phyloP scores from a whole-genome alignment of 2,329 filamentous ascomycete genomes.

The Mycosphaerella sp. region DNA sequence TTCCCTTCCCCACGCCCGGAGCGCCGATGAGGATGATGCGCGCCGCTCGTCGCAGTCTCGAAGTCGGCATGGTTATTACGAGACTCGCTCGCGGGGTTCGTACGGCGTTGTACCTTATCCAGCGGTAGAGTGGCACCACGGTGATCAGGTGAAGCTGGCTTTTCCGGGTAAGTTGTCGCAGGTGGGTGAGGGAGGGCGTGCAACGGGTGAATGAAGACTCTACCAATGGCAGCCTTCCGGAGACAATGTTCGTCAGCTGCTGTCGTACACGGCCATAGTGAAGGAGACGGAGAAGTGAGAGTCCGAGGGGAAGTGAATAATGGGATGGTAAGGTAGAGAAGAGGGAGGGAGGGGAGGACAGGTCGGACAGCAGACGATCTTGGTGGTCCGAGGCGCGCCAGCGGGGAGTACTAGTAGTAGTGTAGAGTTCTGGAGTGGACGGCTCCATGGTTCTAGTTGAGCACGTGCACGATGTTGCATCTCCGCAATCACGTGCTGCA shows the following conservation, averaged over 20 bases:
- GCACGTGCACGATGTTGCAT: too few species aligned
- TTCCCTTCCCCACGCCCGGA: constrained; percentile 92
- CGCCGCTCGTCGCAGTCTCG: constrained; percentile 58
- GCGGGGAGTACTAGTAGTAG: too few species aligned
- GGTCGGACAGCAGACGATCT: too few species aligned
- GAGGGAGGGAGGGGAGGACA: too few species aligned
- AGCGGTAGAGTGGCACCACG: not conserved
- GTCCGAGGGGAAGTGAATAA: not conserved
- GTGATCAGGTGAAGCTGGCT: not conserved
- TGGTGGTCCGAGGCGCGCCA: too few species aligned
- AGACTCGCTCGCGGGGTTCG: not conserved
- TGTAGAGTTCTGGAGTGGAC: too few species aligned
- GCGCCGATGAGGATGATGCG: constrained; percentile 92
- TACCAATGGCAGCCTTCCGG: constrained; percentile 2
- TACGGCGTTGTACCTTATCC: not conserved
- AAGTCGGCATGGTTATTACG: constrained; percentile 20
- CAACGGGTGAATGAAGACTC: constrained; percentile 14
- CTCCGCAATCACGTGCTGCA: too few species aligned
- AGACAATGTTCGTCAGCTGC: constrained; percentile 20
- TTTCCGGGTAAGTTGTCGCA: not conserved
- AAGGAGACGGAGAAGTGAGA: constrained; percentile 1
- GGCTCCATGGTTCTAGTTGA: too few species aligned
- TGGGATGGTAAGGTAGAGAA: not conserved
- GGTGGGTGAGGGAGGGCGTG: constrained; percentile 1
- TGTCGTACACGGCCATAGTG: constrained; percentile 26